These are phyloP conservation scores for Talaromyces nanjingensis DNA, from an alignment of 495 filamentous ascomycete genomes.

Conservation along the genomic window DNA sequence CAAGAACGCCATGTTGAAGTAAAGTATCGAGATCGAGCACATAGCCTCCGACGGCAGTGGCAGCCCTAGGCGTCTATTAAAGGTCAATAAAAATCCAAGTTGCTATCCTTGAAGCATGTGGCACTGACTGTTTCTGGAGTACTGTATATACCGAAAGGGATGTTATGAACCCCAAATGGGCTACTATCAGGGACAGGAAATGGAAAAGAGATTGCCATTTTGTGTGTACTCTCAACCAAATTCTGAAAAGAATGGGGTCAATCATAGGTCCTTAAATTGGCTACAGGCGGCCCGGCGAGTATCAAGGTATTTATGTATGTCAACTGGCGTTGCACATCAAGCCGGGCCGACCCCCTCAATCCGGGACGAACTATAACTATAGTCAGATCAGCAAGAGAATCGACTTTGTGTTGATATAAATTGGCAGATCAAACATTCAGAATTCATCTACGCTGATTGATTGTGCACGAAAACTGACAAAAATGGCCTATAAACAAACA, in stretches of 20 bases:
- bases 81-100: background rate
- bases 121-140: background rate
- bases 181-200: background rate
- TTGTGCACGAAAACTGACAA: background rate
- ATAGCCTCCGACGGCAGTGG: background rate
- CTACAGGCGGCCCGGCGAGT: no score
- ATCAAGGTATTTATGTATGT: no score
- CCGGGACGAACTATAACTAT: no score
- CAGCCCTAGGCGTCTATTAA: background rate
- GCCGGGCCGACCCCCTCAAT: no score
- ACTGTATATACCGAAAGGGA: constrained; percentile 4
- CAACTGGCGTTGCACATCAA: no score
- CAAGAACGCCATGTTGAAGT: background rate
- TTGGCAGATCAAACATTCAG: no score
- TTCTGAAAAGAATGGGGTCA: no score
- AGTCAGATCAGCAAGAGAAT: no score
- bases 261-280: no score
- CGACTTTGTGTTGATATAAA: no score
- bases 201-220: no score
- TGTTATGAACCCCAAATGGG: background rate
- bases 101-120: background rate
- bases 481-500: constrained; percentile 3
- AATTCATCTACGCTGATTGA: background rate
- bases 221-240: no score
- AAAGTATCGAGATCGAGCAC: constrained; percentile 2